Evolutionary conservation across 2,329 filamentous ascomycete species (phyloP), one percentile per base, ranked within the genome.

Genomic region (Colletotrichum somersetense): DNA sequence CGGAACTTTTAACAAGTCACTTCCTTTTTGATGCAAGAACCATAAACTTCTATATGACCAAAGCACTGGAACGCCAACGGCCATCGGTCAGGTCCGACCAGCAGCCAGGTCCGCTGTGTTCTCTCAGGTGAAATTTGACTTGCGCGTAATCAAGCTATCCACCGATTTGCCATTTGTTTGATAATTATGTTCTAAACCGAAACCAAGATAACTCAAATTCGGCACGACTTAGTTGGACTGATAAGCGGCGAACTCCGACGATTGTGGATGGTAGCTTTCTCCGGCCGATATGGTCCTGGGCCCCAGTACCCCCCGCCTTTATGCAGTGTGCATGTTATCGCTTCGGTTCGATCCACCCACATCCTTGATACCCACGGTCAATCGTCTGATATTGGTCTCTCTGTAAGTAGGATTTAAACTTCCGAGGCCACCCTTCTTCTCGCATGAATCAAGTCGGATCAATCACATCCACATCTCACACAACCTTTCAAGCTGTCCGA

Each of bases 241-340:
- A 20, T 20, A 8, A 30, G n/a, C 67, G 67, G 67, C 46, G 38
- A 66, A n/a, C 62, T 48, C 62, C 67, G 67, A 61, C 26, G 55
- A 53, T 26, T 23, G 48, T 40, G 11, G 10, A 10, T 3, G 4
- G 55, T 7, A 20, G 2, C 30, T 4, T 30, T 30, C 30, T n/a
- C 53, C 33, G 44, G 53, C 66, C 62, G 58, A n/a, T 46, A 56
- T 53, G 16, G 42, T n/a, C 14, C 30, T 6, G 26, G 26, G 23
- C 18, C 16, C 12, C 12, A 2, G 7, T 44, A n/a, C n/a, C 38
- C 55, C 55, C 62, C 62, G 46, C 53, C 53, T 52, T 20, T 18
- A 40, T 33, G 33, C 30, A 4, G 14, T n/a, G 50, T 4, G 35
- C 12, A 38, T 11, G 44, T 48, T 66, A 70, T 66, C 67, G 44